phyloP scores from a whole-genome alignment of 768 basidiomycete genomes.

The Phanerochaete carnosa region DNA sequence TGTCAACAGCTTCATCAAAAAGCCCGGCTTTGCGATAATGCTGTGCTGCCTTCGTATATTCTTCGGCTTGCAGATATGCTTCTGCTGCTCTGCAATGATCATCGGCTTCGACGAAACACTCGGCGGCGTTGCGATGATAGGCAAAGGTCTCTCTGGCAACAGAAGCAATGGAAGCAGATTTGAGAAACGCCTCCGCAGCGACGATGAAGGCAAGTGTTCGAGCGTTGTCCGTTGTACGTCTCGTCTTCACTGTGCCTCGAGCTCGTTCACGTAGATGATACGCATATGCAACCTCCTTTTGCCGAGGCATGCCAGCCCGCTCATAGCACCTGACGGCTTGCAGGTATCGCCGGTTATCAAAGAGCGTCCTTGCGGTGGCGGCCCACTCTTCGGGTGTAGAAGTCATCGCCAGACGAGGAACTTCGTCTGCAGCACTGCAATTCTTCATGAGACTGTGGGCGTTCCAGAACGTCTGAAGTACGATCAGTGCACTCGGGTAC shows the following conservation, averaged over 20 bases:
- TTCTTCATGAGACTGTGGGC: slow-evolving; percentile 42
- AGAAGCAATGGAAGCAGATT: not conserved
- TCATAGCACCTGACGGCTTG: slow-evolving; percentile 56
- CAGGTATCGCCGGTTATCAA: slow-evolving; percentile 42
- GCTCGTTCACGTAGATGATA: slow-evolving; percentile 55
- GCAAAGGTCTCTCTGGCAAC: not conserved
- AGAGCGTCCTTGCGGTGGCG: slow-evolving; percentile 35
- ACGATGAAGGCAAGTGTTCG: slow-evolving; percentile 1
- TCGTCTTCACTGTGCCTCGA: slow-evolving; percentile 31
- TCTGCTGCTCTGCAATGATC: slow-evolving; percentile 39
- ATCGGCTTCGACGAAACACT: slow-evolving; percentile 24
- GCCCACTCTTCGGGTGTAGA: slow-evolving; percentile 51
- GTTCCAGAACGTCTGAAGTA: slow-evolving; percentile 52
- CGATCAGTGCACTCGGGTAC: not conserved
- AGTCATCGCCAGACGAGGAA: slow-evolving; percentile 54
- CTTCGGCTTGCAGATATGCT: slow-evolving; percentile 37
- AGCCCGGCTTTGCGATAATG: slow-evolving; percentile 46
- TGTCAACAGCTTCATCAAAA: slow-evolving; percentile 52
- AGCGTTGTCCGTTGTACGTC: not conserved
- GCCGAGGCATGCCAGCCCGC: slow-evolving; percentile 39
- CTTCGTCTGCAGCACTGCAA: slow-evolving; percentile 43
- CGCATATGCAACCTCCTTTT: slow-evolving; percentile 47
- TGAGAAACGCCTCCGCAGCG: slow-evolving; percentile 11
- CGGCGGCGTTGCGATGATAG: slow-evolving; percentile 16
- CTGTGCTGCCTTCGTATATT: slow-evolving; percentile 42